Conservation (phyloP, 768 basidiomycete species). For the Tulasnella sp. region DNA sequence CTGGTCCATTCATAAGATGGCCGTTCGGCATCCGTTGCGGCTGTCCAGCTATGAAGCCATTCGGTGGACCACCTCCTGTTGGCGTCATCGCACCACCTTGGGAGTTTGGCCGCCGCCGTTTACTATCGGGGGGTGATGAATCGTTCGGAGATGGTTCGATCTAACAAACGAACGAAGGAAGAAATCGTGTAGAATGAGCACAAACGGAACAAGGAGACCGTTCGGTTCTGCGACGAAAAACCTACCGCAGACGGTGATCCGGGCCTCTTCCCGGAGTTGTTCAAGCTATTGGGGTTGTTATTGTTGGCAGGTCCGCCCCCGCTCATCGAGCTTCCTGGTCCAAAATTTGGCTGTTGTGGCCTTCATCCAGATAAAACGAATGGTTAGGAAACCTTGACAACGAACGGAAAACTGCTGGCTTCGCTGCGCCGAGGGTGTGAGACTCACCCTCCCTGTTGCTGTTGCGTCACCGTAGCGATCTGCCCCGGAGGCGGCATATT, state of each 20-base stretch:
- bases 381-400: neutral
- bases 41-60: neutral
- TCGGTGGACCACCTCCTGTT: neutral
- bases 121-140: constrained; percentile 7
- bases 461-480: neutral
- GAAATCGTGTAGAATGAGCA: too few relatives aligned
- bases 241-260: neutral
- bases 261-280: neutral
- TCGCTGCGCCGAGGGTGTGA: neutral
- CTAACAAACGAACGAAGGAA: neutral
- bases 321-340: neutral
- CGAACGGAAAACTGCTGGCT: neutral
- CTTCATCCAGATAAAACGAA: neutral
- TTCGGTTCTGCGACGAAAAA: neutral
- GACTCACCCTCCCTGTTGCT: neutral
- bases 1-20: neutral
- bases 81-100: neutral
- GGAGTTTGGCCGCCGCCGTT: neutral
- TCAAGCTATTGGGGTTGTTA: too few relatives aligned
- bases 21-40: neutral
- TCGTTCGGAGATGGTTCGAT: neutral
- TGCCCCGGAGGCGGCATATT: neutral
- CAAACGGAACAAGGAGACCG: too few relatives aligned
- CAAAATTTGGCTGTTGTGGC: neutral
- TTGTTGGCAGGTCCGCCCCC: neutral